Conservation (phyloP, 306 rosid genomes). For the Fragaria iinumae region DNA sequence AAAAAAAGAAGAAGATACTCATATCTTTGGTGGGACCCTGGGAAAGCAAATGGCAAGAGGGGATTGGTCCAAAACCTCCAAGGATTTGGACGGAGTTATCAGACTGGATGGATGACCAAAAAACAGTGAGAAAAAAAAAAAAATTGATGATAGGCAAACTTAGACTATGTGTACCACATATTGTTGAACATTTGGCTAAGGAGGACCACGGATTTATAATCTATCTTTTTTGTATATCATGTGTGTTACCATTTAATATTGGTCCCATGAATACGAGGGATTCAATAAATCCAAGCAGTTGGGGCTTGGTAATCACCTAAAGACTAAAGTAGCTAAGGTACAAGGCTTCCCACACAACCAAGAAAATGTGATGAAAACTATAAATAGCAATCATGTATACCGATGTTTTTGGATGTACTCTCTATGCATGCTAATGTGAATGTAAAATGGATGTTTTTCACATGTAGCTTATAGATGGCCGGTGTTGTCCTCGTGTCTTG, state of each 20-base stretch:
- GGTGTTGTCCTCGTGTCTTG: too few relatives aligned
- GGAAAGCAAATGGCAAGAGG: neutral
- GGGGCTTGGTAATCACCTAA: neutral
- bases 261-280: constrained; percentile 19
- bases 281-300: constrained; percentile 23
- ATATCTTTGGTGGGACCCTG: neutral
- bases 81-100: constrained; percentile 16
- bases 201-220: constrained; percentile 17
- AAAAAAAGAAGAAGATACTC: neutral
- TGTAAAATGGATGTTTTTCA: neutral
- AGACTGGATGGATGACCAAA: neutral
- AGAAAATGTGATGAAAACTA: constrained; percentile 3
- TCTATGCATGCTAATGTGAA: neutral
- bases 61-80: neutral
- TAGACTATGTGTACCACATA: neutral
- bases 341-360: neutral
- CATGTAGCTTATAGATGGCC: neutral
- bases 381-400: neutral
- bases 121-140: neutral
- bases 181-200: neutral
- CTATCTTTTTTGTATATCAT: neutral
- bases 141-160: constrained; percentile 3
- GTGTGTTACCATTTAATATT: neutral
- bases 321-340: neutral
- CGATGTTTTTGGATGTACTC: neutral